Percentiles rank a stretch among this genome's conserved stretches.
phyloP scores from a whole-genome alignment of 179 eudicot species.

The Camellia oleifera region DNA sequence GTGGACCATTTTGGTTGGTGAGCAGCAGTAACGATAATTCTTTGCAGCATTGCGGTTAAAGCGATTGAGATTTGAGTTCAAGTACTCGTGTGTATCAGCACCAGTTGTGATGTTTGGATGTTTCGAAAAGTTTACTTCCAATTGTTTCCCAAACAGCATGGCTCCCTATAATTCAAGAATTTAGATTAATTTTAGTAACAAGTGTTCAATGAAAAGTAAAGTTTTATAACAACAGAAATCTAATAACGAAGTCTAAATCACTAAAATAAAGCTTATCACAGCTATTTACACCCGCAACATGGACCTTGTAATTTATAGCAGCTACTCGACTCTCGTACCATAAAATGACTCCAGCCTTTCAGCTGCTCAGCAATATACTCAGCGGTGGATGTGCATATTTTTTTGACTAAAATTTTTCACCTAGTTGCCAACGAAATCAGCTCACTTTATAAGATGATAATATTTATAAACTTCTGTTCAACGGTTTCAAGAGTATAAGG shows the following conservation, averaged over 20 bases:
- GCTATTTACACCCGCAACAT: neutral
- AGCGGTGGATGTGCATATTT: neutral
- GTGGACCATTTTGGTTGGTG: slow-evolving; percentile 93
- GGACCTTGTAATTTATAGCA: neutral
- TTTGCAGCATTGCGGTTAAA: slow-evolving; percentile 85
- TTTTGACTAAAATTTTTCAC: neutral
- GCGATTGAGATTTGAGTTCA: slow-evolving; percentile 84
- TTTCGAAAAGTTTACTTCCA: slow-evolving; percentile 90
- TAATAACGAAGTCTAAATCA: no score
- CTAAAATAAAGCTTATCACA: neutral
- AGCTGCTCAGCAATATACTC: neutral
- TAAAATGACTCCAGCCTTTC: neutral
- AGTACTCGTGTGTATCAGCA: slow-evolving; percentile 77
- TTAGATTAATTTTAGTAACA: neutral
- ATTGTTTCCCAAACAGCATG: slow-evolving; percentile 68
- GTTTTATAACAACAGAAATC: neutral
- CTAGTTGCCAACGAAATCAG: neutral
- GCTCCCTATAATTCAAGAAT: slow-evolving; percentile 53
- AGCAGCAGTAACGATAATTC: slow-evolving; percentile 89
- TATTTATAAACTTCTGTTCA: neutral
- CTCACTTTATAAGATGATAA: neutral
- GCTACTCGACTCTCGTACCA: neutral
- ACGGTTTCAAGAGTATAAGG: neutral
- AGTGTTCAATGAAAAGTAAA: neutral
- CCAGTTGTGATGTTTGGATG: slow-evolving; percentile 76